Conservation (phyloP, 345 rosid genomes). For the Odontarrhena argentea region DNA sequence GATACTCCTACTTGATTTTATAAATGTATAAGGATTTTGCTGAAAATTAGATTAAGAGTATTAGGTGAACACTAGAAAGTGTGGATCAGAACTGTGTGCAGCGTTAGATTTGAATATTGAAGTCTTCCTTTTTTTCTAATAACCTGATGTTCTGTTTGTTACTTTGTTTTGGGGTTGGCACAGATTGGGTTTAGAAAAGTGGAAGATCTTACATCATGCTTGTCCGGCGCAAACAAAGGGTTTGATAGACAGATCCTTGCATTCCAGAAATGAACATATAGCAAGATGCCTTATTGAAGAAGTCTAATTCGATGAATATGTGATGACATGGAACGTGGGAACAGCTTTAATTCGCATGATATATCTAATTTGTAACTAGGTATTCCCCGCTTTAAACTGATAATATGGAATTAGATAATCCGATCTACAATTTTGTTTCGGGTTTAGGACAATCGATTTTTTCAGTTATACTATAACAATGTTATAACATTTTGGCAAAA, state of each 20-base stretch:
- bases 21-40: slow-evolving; percentile 6
- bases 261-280: slow-evolving; percentile 61
- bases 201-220: slow-evolving; percentile 67
- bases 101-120: neutral
- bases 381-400: no score
- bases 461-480: no score
- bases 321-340: no score
- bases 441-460: no score
- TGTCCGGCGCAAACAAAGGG: slow-evolving; percentile 69
- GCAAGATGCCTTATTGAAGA: slow-evolving; percentile 13
- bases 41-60: neutral
- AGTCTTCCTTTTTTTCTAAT: neutral
- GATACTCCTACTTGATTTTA: neutral
- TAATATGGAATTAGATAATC: no score
- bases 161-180: slow-evolving; percentile 26
- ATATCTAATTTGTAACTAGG: no score
- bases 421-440: no score
- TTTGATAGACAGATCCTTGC: slow-evolving; percentile 79
- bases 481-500: no score
- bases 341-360: no score
- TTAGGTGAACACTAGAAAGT: neutral
- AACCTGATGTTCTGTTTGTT: neutral
- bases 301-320: neutral
- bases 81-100: neutral
- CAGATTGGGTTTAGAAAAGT: slow-evolving; percentile 91